These are phyloP conservation scores for Trypanosomatidae sp. DNA, from an alignment of 208 protist species.

Conservation along the genomic window DNA sequence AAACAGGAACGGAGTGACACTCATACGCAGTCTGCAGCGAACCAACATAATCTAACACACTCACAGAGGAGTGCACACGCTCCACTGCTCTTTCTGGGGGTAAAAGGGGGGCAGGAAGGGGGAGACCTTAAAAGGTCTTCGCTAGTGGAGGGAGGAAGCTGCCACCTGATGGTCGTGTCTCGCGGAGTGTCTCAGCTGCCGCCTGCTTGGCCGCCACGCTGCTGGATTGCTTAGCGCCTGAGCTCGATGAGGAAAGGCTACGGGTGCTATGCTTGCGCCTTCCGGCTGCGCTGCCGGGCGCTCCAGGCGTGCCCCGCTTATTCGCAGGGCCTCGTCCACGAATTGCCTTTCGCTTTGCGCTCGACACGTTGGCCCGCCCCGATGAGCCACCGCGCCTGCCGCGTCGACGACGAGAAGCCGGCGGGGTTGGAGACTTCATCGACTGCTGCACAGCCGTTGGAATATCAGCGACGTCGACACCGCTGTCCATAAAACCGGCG, in stretches of 20 bases:
- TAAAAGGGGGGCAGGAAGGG: neutral
- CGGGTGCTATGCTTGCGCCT: neutral
- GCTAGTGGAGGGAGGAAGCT: conserved; percentile 21
- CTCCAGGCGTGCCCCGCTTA: neutral
- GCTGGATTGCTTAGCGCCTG: neutral
- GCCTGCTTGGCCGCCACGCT: neutral
- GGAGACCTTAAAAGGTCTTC: conserved; percentile 9
- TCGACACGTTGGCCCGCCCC: neutral
- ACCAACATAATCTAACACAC: neutral
- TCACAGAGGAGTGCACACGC: neutral
- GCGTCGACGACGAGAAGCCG: conserved; percentile 1
- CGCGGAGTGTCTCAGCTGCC: conserved; percentile 2
- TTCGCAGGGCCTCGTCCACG: neutral
- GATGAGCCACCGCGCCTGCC: conserved; percentile 3
- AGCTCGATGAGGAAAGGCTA: neutral
- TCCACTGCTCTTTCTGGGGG: neutral
- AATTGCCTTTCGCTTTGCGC: conserved; percentile 8
- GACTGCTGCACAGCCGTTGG: conserved; percentile 13
- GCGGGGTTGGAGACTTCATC: neutral
- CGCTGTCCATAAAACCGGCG: neutral
- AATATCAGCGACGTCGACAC: conserved; percentile 23
- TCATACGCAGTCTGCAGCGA: neutral
- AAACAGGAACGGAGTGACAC: neutral
- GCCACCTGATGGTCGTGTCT: neutral
- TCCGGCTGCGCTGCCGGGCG: neutral